Percentiles rank a stretch among this genome's conserved stretches.
Conservation (phyloP, 768 basidiomycete species). For the Rhizopogon roseolus region DNA sequence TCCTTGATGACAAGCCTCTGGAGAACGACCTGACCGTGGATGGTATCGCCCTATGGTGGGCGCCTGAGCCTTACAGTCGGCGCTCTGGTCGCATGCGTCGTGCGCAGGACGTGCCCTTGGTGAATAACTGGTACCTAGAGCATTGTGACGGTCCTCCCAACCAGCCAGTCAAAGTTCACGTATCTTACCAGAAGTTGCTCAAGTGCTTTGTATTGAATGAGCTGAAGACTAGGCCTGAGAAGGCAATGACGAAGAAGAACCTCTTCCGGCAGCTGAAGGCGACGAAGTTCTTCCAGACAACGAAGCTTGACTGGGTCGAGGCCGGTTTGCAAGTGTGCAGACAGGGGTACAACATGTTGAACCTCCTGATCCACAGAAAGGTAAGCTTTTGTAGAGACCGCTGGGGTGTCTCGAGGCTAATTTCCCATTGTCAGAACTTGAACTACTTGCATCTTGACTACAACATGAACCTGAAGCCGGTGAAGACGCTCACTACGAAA, state of each 20-base stretch:
- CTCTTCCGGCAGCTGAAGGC: slow-evolving; percentile 92
- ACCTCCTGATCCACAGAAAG: slow-evolving; percentile 98
- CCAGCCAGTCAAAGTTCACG: slow-evolving; percentile 96
- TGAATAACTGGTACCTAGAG: slow-evolving; percentile 98
- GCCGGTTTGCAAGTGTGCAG: slow-evolving; percentile 97
- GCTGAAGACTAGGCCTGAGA: slow-evolving; percentile 82
- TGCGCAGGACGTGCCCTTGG: slow-evolving; percentile 91
- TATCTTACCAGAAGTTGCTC: slow-evolving; percentile 96
- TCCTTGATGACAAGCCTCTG: slow-evolving; percentile 72
- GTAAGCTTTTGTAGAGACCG: slow-evolving; percentile 27
- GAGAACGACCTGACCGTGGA: slow-evolving; percentile 94
- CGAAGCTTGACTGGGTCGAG: slow-evolving; percentile 97
- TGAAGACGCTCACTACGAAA: slow-evolving; percentile 96
- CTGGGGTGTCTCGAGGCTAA: neutral
- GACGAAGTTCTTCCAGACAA: slow-evolving; percentile 99
- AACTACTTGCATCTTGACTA: slow-evolving; percentile 96
- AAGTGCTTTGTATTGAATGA: slow-evolving; percentile 97
- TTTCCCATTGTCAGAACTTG: slow-evolving; percentile 52
- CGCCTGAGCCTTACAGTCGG: slow-evolving; percentile 91
- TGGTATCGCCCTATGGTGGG: slow-evolving; percentile 98
- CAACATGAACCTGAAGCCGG: slow-evolving; percentile 98
- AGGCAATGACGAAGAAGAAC: slow-evolving; percentile 98
- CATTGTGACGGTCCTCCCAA: slow-evolving; percentile 97
- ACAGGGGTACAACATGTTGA: slow-evolving; percentile 99
- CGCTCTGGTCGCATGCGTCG: slow-evolving; percentile 90